Base-by-base conservation (phyloP, 1,284 basidiomycete species). In the Tilletia caries region DNA sequence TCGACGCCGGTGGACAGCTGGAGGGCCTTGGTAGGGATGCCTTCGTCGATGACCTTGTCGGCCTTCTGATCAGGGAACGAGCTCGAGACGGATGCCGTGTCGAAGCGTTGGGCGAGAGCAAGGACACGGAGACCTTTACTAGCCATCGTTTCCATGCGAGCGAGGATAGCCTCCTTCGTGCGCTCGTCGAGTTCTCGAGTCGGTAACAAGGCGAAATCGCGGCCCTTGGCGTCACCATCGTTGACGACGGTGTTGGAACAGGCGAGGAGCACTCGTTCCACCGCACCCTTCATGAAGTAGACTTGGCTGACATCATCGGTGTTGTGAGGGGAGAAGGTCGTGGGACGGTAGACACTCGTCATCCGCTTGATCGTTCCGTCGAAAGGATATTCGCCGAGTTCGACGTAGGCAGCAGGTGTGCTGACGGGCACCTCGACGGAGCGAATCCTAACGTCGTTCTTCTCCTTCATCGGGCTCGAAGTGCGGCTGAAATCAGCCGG, bases 241-340 rank as follows among this genome's bases (percentile, higher is more conserved):
- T 43, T 50, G 46, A 27, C 34, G 20, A 67, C 27, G 27, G 37
- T 46, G 48, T 69, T 67, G 15, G 67, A 68, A 73, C 80, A 82
- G 6, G 76, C 74, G 20, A 81, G 77, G 25, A 82, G 70, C 0
- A 82, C 77, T 15, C 76, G 74, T 69, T 82, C 81, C 34, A 82
- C 80, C 20, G 81, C 81, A 25, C 81, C 81, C 69, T 82, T 82
- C 79, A 82, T 82, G 71, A 82, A 74, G 43, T 78, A 71, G 65
- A 66, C 48, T 29, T 68, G 70, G 20, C 69, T 73, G 3, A 68
- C 34, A 2, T 65, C 43, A n/a, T 32, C n/a, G 8, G 68, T 46
- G 3, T 54, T 60, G 60, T 67, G 68, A 43, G 67, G 64, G 27
- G 58, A 71, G 29, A 18, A 29, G 5, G 18, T 32, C 34, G 67